Base-by-base conservation (phyloP, 306 rosid genomes). In the Parietaria judaica region DNA sequence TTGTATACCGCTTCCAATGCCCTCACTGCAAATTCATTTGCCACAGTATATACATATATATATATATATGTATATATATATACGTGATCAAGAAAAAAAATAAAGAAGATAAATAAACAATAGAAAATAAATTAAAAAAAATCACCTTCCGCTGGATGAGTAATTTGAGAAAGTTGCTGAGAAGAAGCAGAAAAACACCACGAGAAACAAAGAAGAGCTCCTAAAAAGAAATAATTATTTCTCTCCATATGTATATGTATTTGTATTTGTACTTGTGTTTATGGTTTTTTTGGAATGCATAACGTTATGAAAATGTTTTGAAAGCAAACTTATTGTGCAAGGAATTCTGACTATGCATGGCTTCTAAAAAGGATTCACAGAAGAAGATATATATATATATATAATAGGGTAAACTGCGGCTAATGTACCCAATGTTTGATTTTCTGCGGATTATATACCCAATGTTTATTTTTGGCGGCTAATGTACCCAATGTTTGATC, bases 91-190 rank as follows among this genome's bases (percentile, higher is more conserved):
- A 23, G 31, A 23, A 23, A 23, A 50, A 50, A 35, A 3, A 13
- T 7, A 49, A 45, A 61, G 13, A 14, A 3, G 3, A 23, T 0
- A 1, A n/a, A 49, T 5, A 49, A 49, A 49, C 1, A 11, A 4
- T 49, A 10, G n/a, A 49, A 49, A 35, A 49, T 35, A 51, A 17
- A 47, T 31, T n/a, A n/a, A 61, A 47, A 49, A 49, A 49, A 10
- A 49, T 41, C 13, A 64, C 68, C 68, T 64, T 64, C 68, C 36
- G 11, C 14, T 3, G 68, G 68, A 64, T 64, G 39, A 51, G 68
- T 64, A 7, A 17, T 16, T 8, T 64, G 17, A 9, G 50, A 36
- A 64, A 53, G 49, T 37, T n/a, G 38, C 12, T 51, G 14, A 3
- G 36, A 3, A 61, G 17, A 52, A 38, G n/a, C 15, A 39, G 9